Percentiles rank a stretch among this genome's conserved stretches.
Evolutionary conservation across 768 basidiomycete genomes (phyloP).

Genomic region (Boletellus ananiceps): DNA sequence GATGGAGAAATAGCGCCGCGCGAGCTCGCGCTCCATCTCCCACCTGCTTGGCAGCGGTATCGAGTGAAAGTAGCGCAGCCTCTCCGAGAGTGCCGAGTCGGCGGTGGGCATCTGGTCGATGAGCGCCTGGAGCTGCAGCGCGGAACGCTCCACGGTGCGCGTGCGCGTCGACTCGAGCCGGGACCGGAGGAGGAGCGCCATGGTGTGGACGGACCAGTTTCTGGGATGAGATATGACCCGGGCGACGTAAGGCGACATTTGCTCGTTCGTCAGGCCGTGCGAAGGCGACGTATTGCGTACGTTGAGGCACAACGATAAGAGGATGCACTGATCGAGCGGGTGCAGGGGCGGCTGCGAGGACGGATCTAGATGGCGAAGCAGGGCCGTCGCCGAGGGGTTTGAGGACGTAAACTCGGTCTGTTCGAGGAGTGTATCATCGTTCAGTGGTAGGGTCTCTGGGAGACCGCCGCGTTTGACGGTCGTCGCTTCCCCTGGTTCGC

Average conservation of each 20-base stretch:
- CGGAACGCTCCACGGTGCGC: constrained; percentile 89
- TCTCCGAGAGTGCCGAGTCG: constrained; percentile 68
- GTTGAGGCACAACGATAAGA: constrained; percentile 87
- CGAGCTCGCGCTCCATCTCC: constrained; percentile 92
- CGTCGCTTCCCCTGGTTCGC: background rate
- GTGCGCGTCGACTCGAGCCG: constrained; percentile 85
- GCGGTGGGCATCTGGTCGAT: constrained; percentile 95
- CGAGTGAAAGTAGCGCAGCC: constrained; percentile 75
- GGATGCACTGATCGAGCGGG: constrained; percentile 89
- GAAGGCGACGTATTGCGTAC: constrained; percentile 84
- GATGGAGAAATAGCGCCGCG: constrained; percentile 71
- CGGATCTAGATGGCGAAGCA: constrained; percentile 73
- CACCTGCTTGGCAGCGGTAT: constrained; percentile 85
- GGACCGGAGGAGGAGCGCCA: constrained; percentile 90
- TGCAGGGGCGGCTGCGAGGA: constrained; percentile 81
- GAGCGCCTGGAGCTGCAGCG: constrained; percentile 89
- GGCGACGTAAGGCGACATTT: constrained; percentile 88
- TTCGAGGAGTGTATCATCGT: constrained; percentile 96
- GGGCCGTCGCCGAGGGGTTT: constrained; percentile 42
- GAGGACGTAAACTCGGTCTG: constrained; percentile 88
- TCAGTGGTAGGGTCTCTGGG: constrained; percentile 79
- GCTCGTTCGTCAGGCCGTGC: constrained; percentile 87
- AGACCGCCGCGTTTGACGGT: constrained; percentile 28
- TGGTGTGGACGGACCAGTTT: constrained; percentile 97
- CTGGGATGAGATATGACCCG: constrained; percentile 85